Conservation (phyloP, 2,329 filamentous ascomycete species). For the Scopulariopsis brevicaulis region DNA sequence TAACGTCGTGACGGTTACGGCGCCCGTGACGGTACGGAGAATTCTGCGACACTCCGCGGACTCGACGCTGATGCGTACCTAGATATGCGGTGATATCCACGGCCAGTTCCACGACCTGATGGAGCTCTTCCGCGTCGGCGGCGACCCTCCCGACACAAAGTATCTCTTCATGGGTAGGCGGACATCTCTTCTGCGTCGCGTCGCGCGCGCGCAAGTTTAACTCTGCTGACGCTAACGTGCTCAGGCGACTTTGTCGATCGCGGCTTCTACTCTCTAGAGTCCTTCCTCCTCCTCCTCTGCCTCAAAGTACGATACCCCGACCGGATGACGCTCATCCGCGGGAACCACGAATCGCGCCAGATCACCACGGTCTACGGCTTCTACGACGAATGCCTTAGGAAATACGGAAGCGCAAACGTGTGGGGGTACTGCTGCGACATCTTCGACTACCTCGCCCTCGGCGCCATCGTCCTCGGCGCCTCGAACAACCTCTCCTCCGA, state of each 20-base stretch:
- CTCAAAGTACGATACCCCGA: constrained; percentile 96
- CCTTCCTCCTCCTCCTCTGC: constrained; percentile 87
- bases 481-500: constrained; percentile 42
- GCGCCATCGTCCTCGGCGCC: constrained; percentile 84
- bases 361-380: constrained; percentile 98
- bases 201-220: background rate
- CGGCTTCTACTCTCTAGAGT: constrained; percentile 95
- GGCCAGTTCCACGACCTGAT: constrained; percentile 95
- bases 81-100: constrained; percentile 96
- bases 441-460: constrained; percentile 91
- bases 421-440: constrained; percentile 97
- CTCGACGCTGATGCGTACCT: constrained; percentile 3
- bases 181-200: constrained; percentile 7
- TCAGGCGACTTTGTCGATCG: constrained; percentile 92
- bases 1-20: constrained; percentile 91
- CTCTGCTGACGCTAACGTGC: constrained; percentile 2
- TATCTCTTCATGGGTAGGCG: constrained; percentile 92
- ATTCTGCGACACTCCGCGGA: constrained; percentile 3
- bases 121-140: constrained; percentile 90
- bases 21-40: constrained; percentile 70
- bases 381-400: constrained; percentile 92
- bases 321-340: constrained; percentile 89
- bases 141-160: constrained; percentile 89
- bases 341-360: constrained; percentile 92
- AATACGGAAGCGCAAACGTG: constrained; percentile 93